A percentile compares a stretch with the other conserved stretches of the same genome.
Evolutionary conservation across 2,329 filamentous ascomycete genomes (phyloP).

Genomic region (Rutstroemia sp.): DNA sequence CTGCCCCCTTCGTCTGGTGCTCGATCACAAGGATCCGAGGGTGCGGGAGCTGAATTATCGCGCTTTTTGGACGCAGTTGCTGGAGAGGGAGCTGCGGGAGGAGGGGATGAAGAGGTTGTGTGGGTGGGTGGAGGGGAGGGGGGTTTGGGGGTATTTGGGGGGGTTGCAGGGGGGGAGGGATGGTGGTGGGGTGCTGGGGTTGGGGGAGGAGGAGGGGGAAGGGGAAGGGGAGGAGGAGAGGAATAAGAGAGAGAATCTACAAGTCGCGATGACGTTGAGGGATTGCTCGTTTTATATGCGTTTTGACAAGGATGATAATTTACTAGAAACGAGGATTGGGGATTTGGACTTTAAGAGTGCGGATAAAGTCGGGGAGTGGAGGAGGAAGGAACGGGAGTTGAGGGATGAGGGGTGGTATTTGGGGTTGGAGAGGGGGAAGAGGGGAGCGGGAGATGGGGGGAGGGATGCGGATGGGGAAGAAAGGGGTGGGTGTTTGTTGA

Average conservation of each 20-base stretch:
- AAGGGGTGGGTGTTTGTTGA: neutral
- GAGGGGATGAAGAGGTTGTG: no score
- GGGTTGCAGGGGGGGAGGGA: no score
- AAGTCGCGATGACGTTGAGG: conserved; percentile 70
- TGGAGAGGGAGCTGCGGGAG: no score
- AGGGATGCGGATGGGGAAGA: neutral
- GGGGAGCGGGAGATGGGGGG: no score
- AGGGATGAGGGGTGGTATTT: conserved; percentile 63
- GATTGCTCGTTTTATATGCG: conserved; percentile 72
- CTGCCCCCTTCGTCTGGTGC: conserved; percentile 57
- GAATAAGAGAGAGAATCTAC: conserved; percentile 42
- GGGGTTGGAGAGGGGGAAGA: neutral
- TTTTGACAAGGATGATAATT: conserved; percentile 17
- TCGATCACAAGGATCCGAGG: no score
- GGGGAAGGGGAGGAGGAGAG: conserved; percentile 29
- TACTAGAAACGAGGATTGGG: conserved; percentile 54
- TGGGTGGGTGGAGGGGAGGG: no score
- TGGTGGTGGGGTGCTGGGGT: no score
- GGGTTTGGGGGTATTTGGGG: no score
- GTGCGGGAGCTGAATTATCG: no score
- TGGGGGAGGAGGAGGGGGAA: no score
- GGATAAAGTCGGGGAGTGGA: conserved; percentile 63
- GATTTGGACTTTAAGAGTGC: conserved; percentile 74
- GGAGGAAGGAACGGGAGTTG: conserved; percentile 51
- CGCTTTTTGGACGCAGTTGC: no score